Conservation (phyloP, 2,329 filamentous ascomycete species). For the Ophiobolus disseminans region DNA sequence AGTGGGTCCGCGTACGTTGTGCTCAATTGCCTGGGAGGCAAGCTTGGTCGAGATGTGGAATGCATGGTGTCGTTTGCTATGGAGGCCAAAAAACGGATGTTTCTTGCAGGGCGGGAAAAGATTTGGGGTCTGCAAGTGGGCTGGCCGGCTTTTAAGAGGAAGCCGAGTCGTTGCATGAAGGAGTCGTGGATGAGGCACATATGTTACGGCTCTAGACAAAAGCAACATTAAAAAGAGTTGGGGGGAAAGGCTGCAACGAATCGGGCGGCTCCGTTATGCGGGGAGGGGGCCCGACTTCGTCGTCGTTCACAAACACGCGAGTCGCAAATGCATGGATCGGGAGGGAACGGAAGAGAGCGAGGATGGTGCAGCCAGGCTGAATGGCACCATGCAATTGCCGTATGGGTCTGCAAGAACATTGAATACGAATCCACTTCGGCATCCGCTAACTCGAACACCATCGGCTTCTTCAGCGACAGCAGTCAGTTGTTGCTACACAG, state of each 20-base stretch:
- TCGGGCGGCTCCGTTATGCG: constrained; percentile 31
- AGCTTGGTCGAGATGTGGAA: constrained; percentile 47
- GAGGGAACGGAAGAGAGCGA: neutral
- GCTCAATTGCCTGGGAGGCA: constrained; percentile 46
- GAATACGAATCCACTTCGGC: neutral
- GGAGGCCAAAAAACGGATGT: constrained; percentile 42
- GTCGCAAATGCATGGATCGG: constrained; percentile 2
- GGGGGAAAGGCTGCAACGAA: constrained; percentile 25
- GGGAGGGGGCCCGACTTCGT: constrained; percentile 19
- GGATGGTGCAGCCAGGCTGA: neutral
- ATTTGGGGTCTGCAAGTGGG: constrained; percentile 28
- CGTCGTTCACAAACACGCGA: neutral
- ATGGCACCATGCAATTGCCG: neutral
- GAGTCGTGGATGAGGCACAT: constrained; percentile 33
- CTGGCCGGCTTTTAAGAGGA: constrained; percentile 44
- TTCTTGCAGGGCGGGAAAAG: constrained; percentile 22
- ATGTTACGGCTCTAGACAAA: constrained; percentile 38
- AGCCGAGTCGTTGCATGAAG: constrained; percentile 45
- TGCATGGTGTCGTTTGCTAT: constrained; percentile 43
- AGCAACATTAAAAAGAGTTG: constrained; percentile 29
- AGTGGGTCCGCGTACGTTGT: constrained; percentile 42
- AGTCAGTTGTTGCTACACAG: neutral
- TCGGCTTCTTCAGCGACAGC: neutral
- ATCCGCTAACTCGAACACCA: neutral
- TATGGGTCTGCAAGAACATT: neutral